Base-by-base conservation (phyloP, 1,284 basidiomycete species). In the Ceratobasidium sp. region DNA sequence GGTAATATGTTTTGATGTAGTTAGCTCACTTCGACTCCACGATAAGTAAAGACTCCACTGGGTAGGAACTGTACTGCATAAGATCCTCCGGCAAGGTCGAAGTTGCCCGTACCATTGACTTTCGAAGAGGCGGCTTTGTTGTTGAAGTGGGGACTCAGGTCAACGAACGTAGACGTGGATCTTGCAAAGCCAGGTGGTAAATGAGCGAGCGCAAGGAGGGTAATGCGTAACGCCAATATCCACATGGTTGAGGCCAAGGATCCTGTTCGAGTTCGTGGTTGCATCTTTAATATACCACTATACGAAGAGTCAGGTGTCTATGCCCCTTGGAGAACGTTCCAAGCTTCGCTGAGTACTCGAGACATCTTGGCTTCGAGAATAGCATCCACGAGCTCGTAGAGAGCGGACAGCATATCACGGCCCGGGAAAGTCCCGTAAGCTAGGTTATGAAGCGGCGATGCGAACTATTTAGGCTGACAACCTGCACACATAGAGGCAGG, bases 1-100 rank as follows among this genome's bases (percentile, higher is more conserved):
- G 10, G 17, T 25, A 12, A 27, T 20, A 6, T 7, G 20, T 42
- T 57, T 7, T 20, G 15, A 38, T 32, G 15, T 22, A 47, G 27
- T 27, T 31, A 38, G 10, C 69, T 13, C 54, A 73, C 72, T n/a
- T 70, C 35, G 17, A 73, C 65, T 27, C 70, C 58, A 34, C 70
- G 70, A 38, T 68, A 68, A 22, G 29, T 53, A 34, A 73, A 70
- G 13, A 34, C 32, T 6, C 58, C 67, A 20, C 55, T 67, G n/a
- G 72, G 72, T n/a, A 73, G 35, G 20, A 64, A 64, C 38, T 73
- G 60, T 8, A 53, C 49, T 6, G 52, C 56, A 60, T 64, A 73
- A 6, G 45, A 60, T 22, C 58, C 54, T 29, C 69, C 70, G n/a
- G 34, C 40, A 10, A 60, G 20, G 34, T 72, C 72, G 47, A 73